Base-by-base conservation (phyloP, 1,284 basidiomycete species). In the Ustilago lituana region DNA sequence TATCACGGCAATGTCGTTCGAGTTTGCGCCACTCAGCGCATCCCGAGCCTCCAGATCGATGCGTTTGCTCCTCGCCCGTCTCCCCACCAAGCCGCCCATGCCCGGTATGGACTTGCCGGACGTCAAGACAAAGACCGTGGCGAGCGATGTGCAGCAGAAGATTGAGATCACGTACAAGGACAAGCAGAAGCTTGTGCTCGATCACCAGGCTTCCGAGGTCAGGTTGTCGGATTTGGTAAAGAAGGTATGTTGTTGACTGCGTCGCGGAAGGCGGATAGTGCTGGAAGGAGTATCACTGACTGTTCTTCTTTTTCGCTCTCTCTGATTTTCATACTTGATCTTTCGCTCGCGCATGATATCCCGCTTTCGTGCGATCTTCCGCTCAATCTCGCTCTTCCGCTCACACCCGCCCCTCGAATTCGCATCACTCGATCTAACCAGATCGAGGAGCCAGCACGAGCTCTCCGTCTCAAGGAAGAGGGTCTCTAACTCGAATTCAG, bases 401-500 rank as follows among this genome's bases (percentile, higher is more conserved):
- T n/a, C n/a, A n/a, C n/a, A n/a, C n/a, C 27, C 27, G 27, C 27
- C 27, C 27, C 27, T 29, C 27, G n/a, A n/a, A n/a, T n/a, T n/a
- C n/a, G n/a, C n/a, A n/a, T n/a, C n/a, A n/a, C n/a, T n/a, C n/a
- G n/a, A n/a, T n/a, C n/a, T n/a, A n/a, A n/a, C n/a, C 36, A 71
- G 68, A 57, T 71, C 38, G 68, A 71, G 59, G 63, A 48, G 29
- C 68, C 68, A 50, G 68, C 68, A 46, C 49, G 57, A 45, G 63
- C 59, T 11, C 51, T 71, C 1, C 51, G 63, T n/a, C 45, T 71
- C 27, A 66, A 71, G 35, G 68, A 71, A 20, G 68, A 71, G 27
- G 68, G 68, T 44, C 61, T 71, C 14, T 71, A 38, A 41, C 3
- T 9, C n/a, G n/a, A n/a, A n/a, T n/a, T n/a, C n/a, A n/a, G n/a